Evolutionary conservation across 1,139 yeast genomes (phyloP), one percentile per base, ranked within the genome.

Genomic region (Candida glucosophila): DNA sequence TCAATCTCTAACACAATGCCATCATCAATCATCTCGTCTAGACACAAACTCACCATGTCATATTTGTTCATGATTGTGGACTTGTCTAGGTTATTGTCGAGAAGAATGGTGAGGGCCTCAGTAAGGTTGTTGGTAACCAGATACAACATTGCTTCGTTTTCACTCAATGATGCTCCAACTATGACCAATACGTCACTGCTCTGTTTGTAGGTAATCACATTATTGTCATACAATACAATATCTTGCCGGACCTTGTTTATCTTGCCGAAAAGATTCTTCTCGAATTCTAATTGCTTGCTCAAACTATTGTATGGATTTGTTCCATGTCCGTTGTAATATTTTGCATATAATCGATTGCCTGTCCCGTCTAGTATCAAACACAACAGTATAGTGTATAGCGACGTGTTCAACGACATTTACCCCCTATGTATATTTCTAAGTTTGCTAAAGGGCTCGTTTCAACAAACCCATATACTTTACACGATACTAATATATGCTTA

Each of bases 1-100:
- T 90, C 97, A 21, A 86, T 79, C 54, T 90, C 97, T 40, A 92
- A 67, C 35, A 92, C 77, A 37, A 90, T 75, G 15, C 97, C 95
- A 41, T 82, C 92, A 49, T 90, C 98, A 30, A 90, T 66, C 14
- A 93, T 72, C 56, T 90, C 98, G 52, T 90, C 98, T 24, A 88
- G 70, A 6, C 93, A 85, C 50, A 90, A 69, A 25, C 83, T 67
- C 26, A 86, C 78, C 63, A 83, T 64, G 52, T 90, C 99, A 49
- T 79, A 90, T 50, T 80, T 74, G 38, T 83, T 95, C 43, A 79
- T 68, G 25, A 90, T 58, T 3, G 90, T 71, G 36, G 76, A 67
- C 52, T 79, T 82, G 53, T 90, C 97, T 37, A 88, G 62, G 15
- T 81, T 76, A 45, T 73, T 76, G 41, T 73, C 77, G 37, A 88